Base-by-base conservation (phyloP, 1,139 yeast species). In the Debaryomyces fabryi region DNA sequence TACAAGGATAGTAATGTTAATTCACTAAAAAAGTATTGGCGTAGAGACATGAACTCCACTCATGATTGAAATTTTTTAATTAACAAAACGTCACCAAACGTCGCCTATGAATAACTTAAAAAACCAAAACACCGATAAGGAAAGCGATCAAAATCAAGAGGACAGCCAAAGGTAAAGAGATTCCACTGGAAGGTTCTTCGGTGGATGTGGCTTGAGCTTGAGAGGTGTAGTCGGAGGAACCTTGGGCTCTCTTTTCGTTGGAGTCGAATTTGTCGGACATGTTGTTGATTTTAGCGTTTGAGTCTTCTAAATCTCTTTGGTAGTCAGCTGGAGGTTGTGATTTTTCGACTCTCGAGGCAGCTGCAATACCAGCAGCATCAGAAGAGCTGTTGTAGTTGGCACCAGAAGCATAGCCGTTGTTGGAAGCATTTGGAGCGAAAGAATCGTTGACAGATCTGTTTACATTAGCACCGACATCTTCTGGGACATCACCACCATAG, bases 121-220 rank as follows among this genome's bases (percentile, higher is more conserved):
- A 79, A 50, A 82, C 71, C 61, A 78, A 71, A 84, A 85, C 82
- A 46, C 87, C 86, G 52, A 81, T 65, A 53, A 83, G 69, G 70
- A 83, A 83, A 46, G 87, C 82, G 52, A 82, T 57, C 44, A 83
- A 58, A 56, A 81, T 78, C 59, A 83, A 71, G 44, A 79, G 61
- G 40, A 76, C 68, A 32, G 84, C 83, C 52, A 76, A 64, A 27
- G 79, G 80, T 42, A 81, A 64, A 13, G 86, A 81, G 45, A 83
- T 71, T 10, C 83, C 84, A 49, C 67, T 67, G 46, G 68, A 68
- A n/a, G 75, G 66, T 47, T 69, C 75, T 42, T 62, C 63, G 33
- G 54, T 43, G 39, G 56, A 47, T 4, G 52, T 4, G 37, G 47
- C n/a, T 21, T 35, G 38, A 13, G 38, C 23, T 35, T 35, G 38